These are phyloP conservation scores for Claviceps quebecensis DNA, from an alignment of 2,329 filamentous ascomycete genomes.

Conservation along the genomic window DNA sequence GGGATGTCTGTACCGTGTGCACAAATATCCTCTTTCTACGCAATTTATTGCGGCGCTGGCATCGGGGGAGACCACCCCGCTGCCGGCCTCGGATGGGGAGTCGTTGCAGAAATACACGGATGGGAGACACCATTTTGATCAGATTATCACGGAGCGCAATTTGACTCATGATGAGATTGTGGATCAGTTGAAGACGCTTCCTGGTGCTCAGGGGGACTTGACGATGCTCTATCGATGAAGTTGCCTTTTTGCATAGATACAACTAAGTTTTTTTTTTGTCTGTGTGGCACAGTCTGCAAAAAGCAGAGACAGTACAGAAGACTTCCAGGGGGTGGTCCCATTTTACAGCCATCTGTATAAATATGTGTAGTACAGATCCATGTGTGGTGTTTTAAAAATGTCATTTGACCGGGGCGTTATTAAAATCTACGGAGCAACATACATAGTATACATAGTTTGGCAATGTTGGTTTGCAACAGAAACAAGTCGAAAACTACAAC, in stretches of 20 bases:
- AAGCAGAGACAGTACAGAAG: no score
- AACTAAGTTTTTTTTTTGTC: no score
- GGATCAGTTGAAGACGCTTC: constrained; percentile 48
- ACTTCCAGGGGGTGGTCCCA: no score
- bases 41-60: constrained; percentile 44
- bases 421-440: neutral
- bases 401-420: no score
- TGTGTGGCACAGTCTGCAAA: no score
- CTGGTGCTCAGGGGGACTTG: constrained; percentile 36
- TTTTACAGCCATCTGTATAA: no score
- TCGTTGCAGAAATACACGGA: constrained; percentile 56
- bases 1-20: constrained; percentile 80
- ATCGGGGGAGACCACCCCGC: constrained; percentile 33
- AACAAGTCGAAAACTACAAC: no score
- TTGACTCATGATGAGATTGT: constrained; percentile 57
- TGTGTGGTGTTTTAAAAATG: no score
- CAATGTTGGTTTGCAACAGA: neutral
- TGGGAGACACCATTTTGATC: constrained; percentile 64
- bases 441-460: neutral
- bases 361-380: no score
- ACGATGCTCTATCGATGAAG: constrained; percentile 31
- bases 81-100: constrained; percentile 23
- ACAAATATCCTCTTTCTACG: constrained; percentile 72
- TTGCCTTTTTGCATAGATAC: neutral
- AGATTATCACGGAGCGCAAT: constrained; percentile 66